phyloP scores from a whole-genome alignment of 2,329 filamentous ascomycete species.

The Colletotrichum sojae region DNA sequence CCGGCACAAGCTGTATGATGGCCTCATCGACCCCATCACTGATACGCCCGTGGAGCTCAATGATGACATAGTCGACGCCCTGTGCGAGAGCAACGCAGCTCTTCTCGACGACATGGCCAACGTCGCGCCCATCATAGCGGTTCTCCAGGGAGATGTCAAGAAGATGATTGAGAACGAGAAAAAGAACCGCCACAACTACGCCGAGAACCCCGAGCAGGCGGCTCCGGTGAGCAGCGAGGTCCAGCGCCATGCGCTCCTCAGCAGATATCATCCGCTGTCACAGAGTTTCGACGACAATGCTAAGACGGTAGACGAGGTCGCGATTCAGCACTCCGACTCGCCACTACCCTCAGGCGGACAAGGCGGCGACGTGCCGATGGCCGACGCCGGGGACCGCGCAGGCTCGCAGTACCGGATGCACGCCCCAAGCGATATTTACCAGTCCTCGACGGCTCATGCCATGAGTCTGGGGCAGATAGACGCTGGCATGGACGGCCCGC shows the following conservation, averaged over 20 bases:
- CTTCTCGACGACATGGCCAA: conserved; percentile 31
- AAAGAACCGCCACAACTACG: not conserved
- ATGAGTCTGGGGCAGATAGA: conserved; percentile 5
- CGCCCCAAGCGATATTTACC: conserved; percentile 17
- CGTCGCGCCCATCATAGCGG: conserved; percentile 21
- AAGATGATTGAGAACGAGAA: conserved; percentile 18
- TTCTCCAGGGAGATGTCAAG: conserved; percentile 30
- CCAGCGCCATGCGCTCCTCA: conserved; percentile 19
- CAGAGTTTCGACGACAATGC: conserved; percentile 28
- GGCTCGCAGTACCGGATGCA: conserved; percentile 16
- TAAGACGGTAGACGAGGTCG: conserved; percentile 26
- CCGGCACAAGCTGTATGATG: not conserved
- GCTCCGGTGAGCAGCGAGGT: conserved; percentile 27
- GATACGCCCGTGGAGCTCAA: not conserved
- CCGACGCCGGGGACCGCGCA: not conserved
- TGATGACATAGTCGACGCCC: conserved; percentile 4
- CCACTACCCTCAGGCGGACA: not conserved
- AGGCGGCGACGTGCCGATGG: not conserved
- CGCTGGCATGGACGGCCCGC: conserved; percentile 6
- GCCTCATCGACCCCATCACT: conserved; percentile 15
- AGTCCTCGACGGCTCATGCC: not conserved
- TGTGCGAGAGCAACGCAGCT: conserved; percentile 22
- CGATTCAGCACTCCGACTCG: conserved; percentile 25
- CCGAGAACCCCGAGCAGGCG: not conserved
- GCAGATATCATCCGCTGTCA: conserved; percentile 26